Conservation (phyloP, 1,284 basidiomycete species). For the Malassezia pachydermatis region DNA sequence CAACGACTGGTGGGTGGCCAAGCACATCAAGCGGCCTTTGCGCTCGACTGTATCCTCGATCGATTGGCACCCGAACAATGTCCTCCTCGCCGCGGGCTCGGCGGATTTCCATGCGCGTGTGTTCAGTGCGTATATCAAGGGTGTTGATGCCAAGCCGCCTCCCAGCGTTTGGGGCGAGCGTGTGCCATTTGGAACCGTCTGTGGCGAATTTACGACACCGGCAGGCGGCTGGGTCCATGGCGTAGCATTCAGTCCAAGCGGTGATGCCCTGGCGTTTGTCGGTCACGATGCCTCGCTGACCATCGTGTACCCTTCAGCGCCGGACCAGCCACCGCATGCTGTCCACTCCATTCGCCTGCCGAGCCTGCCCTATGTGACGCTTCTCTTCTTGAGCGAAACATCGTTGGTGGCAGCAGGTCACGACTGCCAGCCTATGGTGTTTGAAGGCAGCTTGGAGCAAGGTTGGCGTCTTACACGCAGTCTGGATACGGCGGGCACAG, state of each 20-base stretch:
- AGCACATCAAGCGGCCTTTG: slow-evolving; percentile 92
- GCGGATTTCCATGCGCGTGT: slow-evolving; percentile 93
- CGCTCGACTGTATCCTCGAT: slow-evolving; percentile 81
- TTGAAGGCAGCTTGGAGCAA: slow-evolving; percentile 29
- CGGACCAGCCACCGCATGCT: slow-evolving; percentile 37
- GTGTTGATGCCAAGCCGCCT: slow-evolving; percentile 81
- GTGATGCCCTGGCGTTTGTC: slow-evolving; percentile 81
- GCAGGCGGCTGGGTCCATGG: slow-evolving; percentile 94
- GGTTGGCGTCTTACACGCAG: slow-evolving; percentile 39
- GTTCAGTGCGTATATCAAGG: slow-evolving; percentile 98
- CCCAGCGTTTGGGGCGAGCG: slow-evolving; percentile 93
- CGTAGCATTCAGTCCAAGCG: slow-evolving; percentile 88
- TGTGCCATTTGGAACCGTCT: slow-evolving; percentile 92
- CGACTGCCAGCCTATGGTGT: slow-evolving; percentile 80
- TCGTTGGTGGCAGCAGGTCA: slow-evolving; percentile 74
- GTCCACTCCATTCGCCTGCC: slow-evolving; percentile 40
- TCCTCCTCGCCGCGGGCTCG: slow-evolving; percentile 82
- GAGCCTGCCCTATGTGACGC: slow-evolving; percentile 41
- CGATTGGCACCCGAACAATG: slow-evolving; percentile 97
- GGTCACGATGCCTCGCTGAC: slow-evolving; percentile 49
- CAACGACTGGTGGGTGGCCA: slow-evolving; percentile 99
- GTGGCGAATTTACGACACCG: slow-evolving; percentile 79
- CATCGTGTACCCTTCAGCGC: slow-evolving; percentile 37
- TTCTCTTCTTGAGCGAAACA: slow-evolving; percentile 66
- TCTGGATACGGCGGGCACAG: slow-evolving; percentile 38